Evolutionary conservation across 306 rosid genomes (phyloP), one percentile per base, ranked within the genome.

Genomic region (Malus asiatica): DNA sequence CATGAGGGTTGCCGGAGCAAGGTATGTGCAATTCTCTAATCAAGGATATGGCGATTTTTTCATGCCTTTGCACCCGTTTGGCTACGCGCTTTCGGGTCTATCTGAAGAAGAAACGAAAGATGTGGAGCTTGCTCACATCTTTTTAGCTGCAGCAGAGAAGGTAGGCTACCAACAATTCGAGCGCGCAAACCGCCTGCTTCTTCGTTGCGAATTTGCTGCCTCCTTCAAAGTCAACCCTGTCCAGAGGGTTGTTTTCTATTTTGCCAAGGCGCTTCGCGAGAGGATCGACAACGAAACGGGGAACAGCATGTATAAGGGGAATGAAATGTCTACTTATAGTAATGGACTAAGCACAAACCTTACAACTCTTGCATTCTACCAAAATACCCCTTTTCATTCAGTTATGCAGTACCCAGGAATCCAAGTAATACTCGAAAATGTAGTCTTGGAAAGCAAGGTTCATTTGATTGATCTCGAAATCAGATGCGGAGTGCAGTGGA

Each of bases 81-180:
- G 88, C 15, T 85, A 81, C 22, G 89, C 84, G 13, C 77, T 82
- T 16, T 77, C 80, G 1, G 78, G 66, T 59, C 76, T 91, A 13
- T 85, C 90, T 0, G 85, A 86, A 38, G 88, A 88, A 46, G 91
- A 91, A 71, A 81, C 67, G 22, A 73, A 78, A 81, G 98, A 91
- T 6, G 80, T 88, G 32, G 96, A 87, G 66, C 98, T 94, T 62
- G 90, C 83, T 25, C 94, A 93, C 75, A 45, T 83, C 38, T 89
- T 93, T 30, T 82, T 90, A 53, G 85, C 90, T 61, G 91, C 91
- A 29, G 96, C 94, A 16, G 94, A 93, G 81, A 91, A 77, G 53
- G 91, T 91, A 23, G 79, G 88, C 23, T 82, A 74, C 77, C 84
- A 84, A 35, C 90, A 93, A 80, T 88, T 60, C 22, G 94, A 87